Conservation (phyloP, 2,329 filamentous ascomycete species). For the Penicillium digitatum region DNA sequence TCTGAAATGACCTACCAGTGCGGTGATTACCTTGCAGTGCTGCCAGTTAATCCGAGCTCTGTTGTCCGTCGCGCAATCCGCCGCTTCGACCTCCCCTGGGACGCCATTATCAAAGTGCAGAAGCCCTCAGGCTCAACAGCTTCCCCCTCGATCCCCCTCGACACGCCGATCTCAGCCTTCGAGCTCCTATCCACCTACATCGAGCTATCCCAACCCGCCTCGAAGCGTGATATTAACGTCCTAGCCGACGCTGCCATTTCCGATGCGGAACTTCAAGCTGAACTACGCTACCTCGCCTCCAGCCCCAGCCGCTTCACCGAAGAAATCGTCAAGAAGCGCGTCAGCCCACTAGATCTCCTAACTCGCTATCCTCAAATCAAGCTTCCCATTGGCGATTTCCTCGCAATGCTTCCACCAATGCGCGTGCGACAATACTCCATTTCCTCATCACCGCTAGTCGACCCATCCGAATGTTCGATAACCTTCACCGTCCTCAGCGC, state of each 20-base stretch:
- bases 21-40: slow-evolving; percentile 71
- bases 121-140: slow-evolving; percentile 46
- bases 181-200: slow-evolving; percentile 67
- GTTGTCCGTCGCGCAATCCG: slow-evolving; percentile 62
- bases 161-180: slow-evolving; percentile 56
- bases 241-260: slow-evolving; percentile 46
- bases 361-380: slow-evolving; percentile 58
- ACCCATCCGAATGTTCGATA: slow-evolving; percentile 57
- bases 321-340: slow-evolving; percentile 53
- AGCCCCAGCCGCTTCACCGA: slow-evolving; percentile 42
- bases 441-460: slow-evolving; percentile 65
- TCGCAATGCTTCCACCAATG: slow-evolving; percentile 72
- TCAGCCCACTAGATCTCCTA: slow-evolving; percentile 60
- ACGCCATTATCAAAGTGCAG: slow-evolving; percentile 61
- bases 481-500: slow-evolving; percentile 65
- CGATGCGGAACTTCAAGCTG: slow-evolving; percentile 48
- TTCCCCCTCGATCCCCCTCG: slow-evolving; percentile 48
- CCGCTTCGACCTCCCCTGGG: slow-evolving; percentile 63
- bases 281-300: slow-evolving; percentile 30
- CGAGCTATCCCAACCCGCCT: slow-evolving; percentile 68
- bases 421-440: slow-evolving; percentile 76
- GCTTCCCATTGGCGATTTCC: slow-evolving; percentile 62
- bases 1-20: slow-evolving; percentile 62
- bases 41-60: slow-evolving; percentile 64
- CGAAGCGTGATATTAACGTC: slow-evolving; percentile 57